phyloP scores from a whole-genome alignment of 345 rosid species.

The Mallotus nudiflorus region DNA sequence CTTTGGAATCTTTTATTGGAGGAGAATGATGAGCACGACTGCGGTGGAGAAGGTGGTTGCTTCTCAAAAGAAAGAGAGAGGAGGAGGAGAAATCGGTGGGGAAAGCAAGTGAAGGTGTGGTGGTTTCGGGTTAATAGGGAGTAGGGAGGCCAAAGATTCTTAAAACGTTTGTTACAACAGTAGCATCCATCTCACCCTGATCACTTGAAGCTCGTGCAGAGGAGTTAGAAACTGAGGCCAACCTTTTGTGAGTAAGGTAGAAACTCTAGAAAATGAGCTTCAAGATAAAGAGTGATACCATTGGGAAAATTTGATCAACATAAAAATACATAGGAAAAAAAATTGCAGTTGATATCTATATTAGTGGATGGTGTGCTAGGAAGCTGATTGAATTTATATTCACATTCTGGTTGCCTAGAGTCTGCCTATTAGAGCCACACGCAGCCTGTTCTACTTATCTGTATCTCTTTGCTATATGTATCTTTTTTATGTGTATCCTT shows the following conservation, averaged over 20 bases:
- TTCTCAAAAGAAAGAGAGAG: not conserved
- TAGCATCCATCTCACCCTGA: too few relatives aligned
- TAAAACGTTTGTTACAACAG: too few relatives aligned
- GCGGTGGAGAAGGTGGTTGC: too few relatives aligned
- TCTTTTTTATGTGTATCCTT: too few relatives aligned
- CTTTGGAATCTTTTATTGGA: not conserved
- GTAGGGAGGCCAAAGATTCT: conserved; percentile 50
- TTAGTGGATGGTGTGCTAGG: not conserved
- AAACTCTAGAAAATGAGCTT: conserved; percentile 65
- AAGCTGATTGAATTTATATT: not conserved
- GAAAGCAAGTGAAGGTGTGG: not conserved
- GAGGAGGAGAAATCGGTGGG: too few relatives aligned
- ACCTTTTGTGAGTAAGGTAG: conserved; percentile 52
- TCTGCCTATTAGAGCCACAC: too few relatives aligned
- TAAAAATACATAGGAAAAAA: too few relatives aligned
- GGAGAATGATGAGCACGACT: conserved; percentile 10
- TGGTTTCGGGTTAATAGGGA: conserved; percentile 66
- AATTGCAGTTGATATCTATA: not conserved
- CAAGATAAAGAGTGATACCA: conserved; percentile 57
- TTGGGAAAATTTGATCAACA: too few relatives aligned
- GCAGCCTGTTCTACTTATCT: too few relatives aligned
- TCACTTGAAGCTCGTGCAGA: conserved; percentile 75
- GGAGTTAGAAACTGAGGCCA: conserved; percentile 70
- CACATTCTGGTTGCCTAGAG: too few relatives aligned
- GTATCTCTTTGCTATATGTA: too few relatives aligned